Evolutionary conservation across 495 filamentous ascomycete genomes (phyloP).

Genomic region (Hamigera avellanea): DNA sequence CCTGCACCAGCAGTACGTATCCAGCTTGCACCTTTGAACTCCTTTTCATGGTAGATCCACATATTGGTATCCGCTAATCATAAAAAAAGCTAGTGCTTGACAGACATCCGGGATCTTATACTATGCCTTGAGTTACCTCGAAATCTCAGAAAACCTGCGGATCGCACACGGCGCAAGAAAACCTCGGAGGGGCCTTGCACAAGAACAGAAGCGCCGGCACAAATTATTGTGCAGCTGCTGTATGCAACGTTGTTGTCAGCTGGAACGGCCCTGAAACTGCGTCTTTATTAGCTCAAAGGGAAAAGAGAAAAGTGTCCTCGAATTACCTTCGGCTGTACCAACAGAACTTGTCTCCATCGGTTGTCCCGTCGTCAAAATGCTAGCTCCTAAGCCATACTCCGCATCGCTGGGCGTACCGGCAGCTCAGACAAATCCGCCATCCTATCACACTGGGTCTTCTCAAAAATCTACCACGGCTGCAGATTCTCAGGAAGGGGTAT

Average conservation of each 20-base stretch:
- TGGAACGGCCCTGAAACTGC: no score
- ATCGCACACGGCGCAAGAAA: neutral
- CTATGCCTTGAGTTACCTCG: no score
- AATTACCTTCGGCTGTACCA: no score
- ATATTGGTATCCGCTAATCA: no score
- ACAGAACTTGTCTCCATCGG: no score
- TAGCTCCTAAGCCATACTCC: constrained; percentile 76
- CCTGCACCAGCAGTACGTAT: neutral
- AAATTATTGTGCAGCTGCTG: no score
- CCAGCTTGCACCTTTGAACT: neutral
- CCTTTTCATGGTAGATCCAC: neutral
- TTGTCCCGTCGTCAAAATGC: constrained; percentile 30
- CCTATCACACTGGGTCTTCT: constrained; percentile 36
- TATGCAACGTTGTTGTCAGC: no score
- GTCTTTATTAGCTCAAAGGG: no score
- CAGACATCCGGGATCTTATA: no score
- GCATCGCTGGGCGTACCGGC: constrained; percentile 48
- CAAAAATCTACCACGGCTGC: constrained; percentile 42
- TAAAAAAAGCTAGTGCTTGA: no score
- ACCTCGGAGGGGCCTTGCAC: neutral
- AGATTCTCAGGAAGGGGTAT: constrained; percentile 44
- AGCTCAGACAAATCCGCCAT: constrained; percentile 39
- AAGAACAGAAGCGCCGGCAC: constrained; percentile 24
- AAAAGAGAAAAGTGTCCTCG: no score
- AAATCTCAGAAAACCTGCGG: no score